Conservation (phyloP, 306 rosid species). For the Arachis hypogaea region DNA sequence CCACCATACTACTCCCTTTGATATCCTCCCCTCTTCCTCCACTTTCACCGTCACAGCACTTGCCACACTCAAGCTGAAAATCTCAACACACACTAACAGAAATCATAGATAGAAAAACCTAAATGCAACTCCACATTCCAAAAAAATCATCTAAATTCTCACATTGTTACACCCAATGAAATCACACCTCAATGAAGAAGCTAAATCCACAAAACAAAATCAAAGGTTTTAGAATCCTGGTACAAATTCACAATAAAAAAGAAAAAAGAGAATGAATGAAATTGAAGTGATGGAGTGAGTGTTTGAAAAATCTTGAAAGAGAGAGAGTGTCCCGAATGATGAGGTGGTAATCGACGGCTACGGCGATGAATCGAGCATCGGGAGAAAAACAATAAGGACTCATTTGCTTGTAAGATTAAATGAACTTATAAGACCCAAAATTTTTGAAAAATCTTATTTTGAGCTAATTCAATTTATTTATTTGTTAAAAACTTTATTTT, state of each 20-base stretch:
- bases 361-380: slow-evolving; percentile 84
- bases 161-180: background rate
- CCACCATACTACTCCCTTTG: no score
- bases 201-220: background rate
- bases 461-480: no score
- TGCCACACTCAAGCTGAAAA: slow-evolving; percentile 17
- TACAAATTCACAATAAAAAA: no score
- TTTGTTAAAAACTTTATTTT: no score
- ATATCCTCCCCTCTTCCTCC: no score
- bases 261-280: no score
- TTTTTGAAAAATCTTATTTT: no score
- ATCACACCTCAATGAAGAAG: background rate
- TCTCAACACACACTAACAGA: background rate
- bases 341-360: slow-evolving; percentile 95
- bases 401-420: slow-evolving; percentile 85
- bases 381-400: slow-evolving; percentile 97
- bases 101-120: background rate
- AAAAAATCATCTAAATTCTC: background rate
- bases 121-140: background rate
- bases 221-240: no score
- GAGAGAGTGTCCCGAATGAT: slow-evolving; percentile 89
- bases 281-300: no score
- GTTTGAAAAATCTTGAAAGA: slow-evolving; percentile 71
- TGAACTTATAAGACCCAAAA: slow-evolving; percentile 51
- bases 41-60: no score